Evolutionary conservation across 495 filamentous ascomycete genomes (phyloP).

Genomic region (Melanomma pulvis-pyrius): DNA sequence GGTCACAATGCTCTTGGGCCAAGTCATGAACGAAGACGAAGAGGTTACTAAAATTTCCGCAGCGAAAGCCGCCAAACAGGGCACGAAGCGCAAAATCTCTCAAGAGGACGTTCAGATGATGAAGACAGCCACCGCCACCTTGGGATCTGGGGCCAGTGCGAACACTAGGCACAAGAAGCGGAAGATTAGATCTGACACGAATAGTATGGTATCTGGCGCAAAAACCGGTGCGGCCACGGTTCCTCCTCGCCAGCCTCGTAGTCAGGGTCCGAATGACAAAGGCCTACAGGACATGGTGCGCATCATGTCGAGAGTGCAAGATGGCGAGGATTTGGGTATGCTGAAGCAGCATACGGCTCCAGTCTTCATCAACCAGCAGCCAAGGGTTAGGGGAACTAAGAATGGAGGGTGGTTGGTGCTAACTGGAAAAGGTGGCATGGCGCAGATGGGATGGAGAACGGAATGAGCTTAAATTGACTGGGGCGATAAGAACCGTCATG

Average conservation of each 20-base stretch:
- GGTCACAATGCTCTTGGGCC: no score
- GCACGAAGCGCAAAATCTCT: not conserved
- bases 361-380: not conserved
- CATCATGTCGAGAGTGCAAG: not conserved
- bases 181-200: no score
- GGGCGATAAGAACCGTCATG: not conserved
- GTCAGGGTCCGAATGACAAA: no score
- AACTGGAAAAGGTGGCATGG: not conserved
- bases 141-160: no score
- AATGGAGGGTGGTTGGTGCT: slow-evolving; percentile 1
- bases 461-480: not conserved
- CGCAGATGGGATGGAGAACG: slow-evolving; percentile 1
- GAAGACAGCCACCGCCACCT: not conserved
- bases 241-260: no score
- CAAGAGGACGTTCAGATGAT: not conserved
- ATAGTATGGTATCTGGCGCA: no score
- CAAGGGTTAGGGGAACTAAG: not conserved
- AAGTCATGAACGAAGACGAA: no score
- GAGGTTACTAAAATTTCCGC: not conserved
- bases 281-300: not conserved
- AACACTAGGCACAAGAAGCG: not conserved
- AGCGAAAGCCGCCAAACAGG: not conserved
- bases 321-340: not conserved
- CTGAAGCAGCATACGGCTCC: not conserved
- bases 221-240: no score